Percentiles rank a stretch among this genome's conserved stretches.
Conservation (phyloP, 306 rosid species). For the Citrullus mucosospermus region DNA sequence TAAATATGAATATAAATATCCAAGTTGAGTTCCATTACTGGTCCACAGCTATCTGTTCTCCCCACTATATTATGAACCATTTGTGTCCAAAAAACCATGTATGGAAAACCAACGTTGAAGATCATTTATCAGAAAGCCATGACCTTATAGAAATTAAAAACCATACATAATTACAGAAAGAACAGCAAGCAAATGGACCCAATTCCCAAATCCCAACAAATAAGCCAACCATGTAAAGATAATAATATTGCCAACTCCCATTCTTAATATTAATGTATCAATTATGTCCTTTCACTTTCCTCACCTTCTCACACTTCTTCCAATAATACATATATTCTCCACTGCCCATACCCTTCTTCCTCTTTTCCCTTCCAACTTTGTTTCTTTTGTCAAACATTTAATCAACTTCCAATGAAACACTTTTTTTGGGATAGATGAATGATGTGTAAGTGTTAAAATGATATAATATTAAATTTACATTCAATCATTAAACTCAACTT, state of each 20-base stretch:
- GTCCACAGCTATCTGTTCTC: not conserved
- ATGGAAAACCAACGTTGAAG: not conserved
- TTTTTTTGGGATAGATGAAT: too few relatives aligned
- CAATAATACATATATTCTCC: not conserved
- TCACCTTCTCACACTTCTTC: not conserved
- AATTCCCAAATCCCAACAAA: not conserved
- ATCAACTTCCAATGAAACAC: not conserved
- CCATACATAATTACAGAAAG: not conserved
- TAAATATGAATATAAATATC: not conserved
- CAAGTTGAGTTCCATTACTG: not conserved
- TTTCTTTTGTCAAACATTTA: not conserved
- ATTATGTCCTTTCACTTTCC: not conserved
- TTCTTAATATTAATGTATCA: not conserved
- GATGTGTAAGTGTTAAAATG: too few relatives aligned
- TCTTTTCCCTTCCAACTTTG: not conserved
- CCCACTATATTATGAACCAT: not conserved
- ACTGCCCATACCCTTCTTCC: not conserved
- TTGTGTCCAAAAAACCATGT: not conserved
- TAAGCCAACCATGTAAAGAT: not conserved
- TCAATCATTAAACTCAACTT: too few relatives aligned
- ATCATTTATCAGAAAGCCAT: not conserved
- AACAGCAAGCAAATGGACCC: slow-evolving; percentile 2
- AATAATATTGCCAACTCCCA: not conserved
- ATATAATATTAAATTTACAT: too few relatives aligned
- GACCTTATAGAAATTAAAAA: not conserved